Conservation (phyloP, 2,329 filamentous ascomycete species). For the Hypoxylon sp. region DNA sequence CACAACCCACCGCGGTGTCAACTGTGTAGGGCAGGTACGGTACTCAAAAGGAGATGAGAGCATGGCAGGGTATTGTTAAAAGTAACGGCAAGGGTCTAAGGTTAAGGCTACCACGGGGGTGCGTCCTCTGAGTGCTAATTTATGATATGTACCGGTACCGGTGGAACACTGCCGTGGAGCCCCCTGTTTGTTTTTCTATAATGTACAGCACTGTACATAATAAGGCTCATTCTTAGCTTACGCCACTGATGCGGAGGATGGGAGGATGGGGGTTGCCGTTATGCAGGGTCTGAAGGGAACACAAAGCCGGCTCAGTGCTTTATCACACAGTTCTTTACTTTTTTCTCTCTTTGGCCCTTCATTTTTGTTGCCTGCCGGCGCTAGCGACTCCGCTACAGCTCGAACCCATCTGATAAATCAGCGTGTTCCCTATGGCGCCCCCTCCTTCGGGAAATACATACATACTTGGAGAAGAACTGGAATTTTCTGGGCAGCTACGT, state of each 20-base stretch:
- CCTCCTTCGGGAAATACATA: constrained; percentile 26
- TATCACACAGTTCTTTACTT: constrained; percentile 23
- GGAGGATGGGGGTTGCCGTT: constrained; percentile 44
- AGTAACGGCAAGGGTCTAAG: constrained; percentile 42
- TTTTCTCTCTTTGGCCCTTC: constrained; percentile 13
- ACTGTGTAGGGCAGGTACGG: constrained; percentile 22
- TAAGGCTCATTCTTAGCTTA: constrained; percentile 48
- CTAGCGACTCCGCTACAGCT: constrained; percentile 17
- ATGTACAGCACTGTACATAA: constrained; percentile 28
- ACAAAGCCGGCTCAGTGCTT: constrained; percentile 31
- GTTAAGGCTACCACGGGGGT: constrained; percentile 38
- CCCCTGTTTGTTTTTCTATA: constrained; percentile 22
- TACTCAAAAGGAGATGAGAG: constrained; percentile 42
- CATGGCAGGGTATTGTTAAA: constrained; percentile 42
- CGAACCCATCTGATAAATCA: constrained; percentile 25
- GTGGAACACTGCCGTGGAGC: constrained; percentile 21
- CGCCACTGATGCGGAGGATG: constrained; percentile 55
- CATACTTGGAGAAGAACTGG: constrained; percentile 22
- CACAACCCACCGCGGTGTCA: constrained; percentile 20
- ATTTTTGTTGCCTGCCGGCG: constrained; percentile 18
- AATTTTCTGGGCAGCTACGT: constrained; percentile 13
- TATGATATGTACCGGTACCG: constrained; percentile 37
- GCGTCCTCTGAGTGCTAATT: constrained; percentile 23
- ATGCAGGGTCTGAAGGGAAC: constrained; percentile 53
- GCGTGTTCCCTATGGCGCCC: constrained; percentile 3